phyloP scores from a whole-genome alignment of 164 flowering plant genomes.

The Sextonia rubra region DNA sequence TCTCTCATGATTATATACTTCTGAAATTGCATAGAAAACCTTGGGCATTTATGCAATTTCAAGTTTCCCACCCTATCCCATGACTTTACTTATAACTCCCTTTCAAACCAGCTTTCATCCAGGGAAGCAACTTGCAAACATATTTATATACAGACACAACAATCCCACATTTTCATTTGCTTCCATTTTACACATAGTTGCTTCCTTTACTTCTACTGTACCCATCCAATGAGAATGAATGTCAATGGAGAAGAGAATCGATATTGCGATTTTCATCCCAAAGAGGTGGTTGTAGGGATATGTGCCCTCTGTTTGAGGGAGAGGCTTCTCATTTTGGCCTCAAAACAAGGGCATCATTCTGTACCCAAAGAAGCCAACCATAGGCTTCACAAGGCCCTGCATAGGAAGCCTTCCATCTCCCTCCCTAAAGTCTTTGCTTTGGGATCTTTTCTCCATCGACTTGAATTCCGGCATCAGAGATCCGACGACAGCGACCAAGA shows the following conservation, averaged over 20 bases:
- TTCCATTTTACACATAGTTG: not conserved
- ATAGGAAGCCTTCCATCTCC: constrained; percentile 21
- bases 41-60: not conserved
- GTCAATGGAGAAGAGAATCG: constrained; percentile 31
- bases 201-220: not conserved
- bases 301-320: constrained; percentile 79
- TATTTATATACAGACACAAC: not conserved
- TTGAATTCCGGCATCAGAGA: constrained; percentile 36
- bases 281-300: constrained; percentile 49
- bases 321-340: constrained; percentile 65
- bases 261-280: constrained; percentile 62
- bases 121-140: not conserved
- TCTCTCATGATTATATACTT: not conserved
- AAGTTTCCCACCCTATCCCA: not conserved
- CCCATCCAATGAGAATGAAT: constrained; percentile 26
- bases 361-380: not conserved
- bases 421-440: constrained; percentile 57
- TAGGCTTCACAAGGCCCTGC: constrained; percentile 7
- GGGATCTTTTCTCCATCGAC: constrained; percentile 54
- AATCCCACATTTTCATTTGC: not conserved
- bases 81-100: not conserved
- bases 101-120: not conserved
- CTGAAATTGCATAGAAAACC: not conserved
- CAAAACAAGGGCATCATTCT: constrained; percentile 40
- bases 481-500: constrained; percentile 23